Conservation (phyloP, 2,329 filamentous ascomycete genomes). For the Colletotrichum tamarilloi region DNA sequence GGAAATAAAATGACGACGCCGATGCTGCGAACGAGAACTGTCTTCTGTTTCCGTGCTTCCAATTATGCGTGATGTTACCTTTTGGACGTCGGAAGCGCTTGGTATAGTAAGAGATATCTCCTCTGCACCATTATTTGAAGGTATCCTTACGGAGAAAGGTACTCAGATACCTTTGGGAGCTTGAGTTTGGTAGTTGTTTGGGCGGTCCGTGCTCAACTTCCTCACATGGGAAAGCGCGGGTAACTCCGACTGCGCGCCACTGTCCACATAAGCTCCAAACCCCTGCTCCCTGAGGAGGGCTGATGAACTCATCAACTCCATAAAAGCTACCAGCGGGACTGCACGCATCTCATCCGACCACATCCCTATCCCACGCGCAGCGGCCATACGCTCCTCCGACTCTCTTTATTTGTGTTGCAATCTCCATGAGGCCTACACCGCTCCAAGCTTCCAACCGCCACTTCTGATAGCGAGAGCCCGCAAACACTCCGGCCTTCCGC, state of each 20-base stretch:
- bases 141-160: too few relatives aligned
- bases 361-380: conserved; percentile 1
- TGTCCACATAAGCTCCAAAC: conserved; percentile 22
- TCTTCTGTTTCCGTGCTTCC: not conserved
- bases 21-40: not conserved
- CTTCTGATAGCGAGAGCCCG: not conserved
- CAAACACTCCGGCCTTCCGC: not conserved
- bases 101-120: not conserved
- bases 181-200: not conserved
- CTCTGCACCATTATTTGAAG: not conserved
- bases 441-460: not conserved
- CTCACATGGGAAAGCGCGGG: conserved; percentile 26
- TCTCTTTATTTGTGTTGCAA: not conserved
- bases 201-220: conserved; percentile 26
- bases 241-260: conserved; percentile 29
- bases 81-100: not conserved
- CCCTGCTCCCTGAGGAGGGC: conserved; percentile 30
- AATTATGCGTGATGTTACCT: not conserved
- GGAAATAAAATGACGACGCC: conserved; percentile 32
- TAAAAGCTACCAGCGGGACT: conserved; percentile 28
- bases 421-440: not conserved
- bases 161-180: not conserved
- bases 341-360: conserved; percentile 15
- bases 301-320: conserved; percentile 34
- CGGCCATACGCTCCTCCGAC: conserved; percentile 6